Evolutionary conservation across 2,329 filamentous ascomycete species (phyloP).

Genomic region (Colletotrichum orbiculare): DNA sequence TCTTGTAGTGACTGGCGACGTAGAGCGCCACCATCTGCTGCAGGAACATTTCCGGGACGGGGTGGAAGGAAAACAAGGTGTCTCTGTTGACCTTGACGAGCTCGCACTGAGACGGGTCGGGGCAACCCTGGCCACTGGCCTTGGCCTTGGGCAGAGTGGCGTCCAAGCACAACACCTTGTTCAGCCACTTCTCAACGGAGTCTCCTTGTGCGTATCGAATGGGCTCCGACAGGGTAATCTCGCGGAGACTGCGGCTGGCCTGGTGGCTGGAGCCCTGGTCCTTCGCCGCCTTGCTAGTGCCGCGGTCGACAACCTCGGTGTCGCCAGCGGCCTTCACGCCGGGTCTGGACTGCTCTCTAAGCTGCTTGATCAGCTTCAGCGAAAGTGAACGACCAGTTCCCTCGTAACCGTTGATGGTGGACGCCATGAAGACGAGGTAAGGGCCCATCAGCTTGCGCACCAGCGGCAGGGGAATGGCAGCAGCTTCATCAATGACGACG

Average conservation of each 20-base stretch:
- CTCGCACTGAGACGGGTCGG: conserved; percentile 91
- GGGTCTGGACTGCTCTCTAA: conserved; percentile 89
- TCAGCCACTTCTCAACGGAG: conserved; percentile 94
- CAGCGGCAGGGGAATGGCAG: conserved; percentile 92
- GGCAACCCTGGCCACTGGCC: conserved; percentile 79
- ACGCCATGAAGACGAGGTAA: conserved; percentile 99
- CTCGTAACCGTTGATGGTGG: conserved; percentile 98
- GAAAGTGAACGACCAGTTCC: conserved; percentile 95
- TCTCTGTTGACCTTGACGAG: conserved; percentile 95
- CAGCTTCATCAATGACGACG: conserved; percentile 96
- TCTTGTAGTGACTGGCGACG: conserved; percentile 97
- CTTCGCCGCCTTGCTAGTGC: conserved; percentile 79
- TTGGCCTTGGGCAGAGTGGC: conserved; percentile 86
- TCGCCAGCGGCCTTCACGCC: conserved; percentile 65
- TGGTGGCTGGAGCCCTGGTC: conserved; percentile 66
- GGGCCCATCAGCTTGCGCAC: conserved; percentile 96
- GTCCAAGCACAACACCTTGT: conserved; percentile 91
- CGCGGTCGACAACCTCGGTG: conserved; percentile 78
- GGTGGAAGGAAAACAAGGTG: conserved; percentile 97
- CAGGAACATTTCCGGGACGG: conserved; percentile 94
- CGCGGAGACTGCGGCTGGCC: conserved; percentile 83
- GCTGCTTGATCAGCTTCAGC: conserved; percentile 95
- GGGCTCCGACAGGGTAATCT: conserved; percentile 92
- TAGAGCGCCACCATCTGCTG: conserved; percentile 99
- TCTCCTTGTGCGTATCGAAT: conserved; percentile 95